A percentile compares a stretch with the other conserved stretches of the same genome.
These are phyloP conservation scores for Penicillium sp. DNA, from an alignment of 2,329 filamentous ascomycete species.

Conservation along the genomic window DNA sequence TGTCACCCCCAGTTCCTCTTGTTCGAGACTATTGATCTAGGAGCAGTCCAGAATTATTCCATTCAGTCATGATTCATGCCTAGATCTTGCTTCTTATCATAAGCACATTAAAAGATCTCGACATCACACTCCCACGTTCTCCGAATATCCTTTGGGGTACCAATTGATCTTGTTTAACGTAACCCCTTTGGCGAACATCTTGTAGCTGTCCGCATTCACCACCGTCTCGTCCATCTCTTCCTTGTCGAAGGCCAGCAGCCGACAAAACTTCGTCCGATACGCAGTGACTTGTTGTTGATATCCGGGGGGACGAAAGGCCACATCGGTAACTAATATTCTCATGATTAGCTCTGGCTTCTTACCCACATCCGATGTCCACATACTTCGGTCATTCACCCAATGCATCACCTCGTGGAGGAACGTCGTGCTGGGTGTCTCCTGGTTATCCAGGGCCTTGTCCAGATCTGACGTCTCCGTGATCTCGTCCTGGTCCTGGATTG, in stretches of 20 bases:
- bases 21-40: too few relatives aligned
- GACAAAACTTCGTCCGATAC: neutral
- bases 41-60: too few relatives aligned
- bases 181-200: neutral
- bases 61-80: too few relatives aligned
- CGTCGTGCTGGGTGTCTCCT: neutral
- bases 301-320: neutral
- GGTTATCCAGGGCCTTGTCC: neutral
- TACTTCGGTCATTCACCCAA: too few relatives aligned
- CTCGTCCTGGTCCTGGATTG: neutral
- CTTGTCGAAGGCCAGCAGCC: neutral
- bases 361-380: neutral
- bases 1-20: too few relatives aligned
- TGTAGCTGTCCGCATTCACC: neutral
- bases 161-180: neutral
- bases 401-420: neutral
- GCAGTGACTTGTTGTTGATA: neutral
- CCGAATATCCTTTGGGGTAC: neutral
- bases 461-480: neutral
- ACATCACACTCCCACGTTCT: too few relatives aligned
- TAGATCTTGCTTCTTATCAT: too few relatives aligned
- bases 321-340: neutral
- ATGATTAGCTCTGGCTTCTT: neutral
- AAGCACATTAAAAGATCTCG: too few relatives aligned
- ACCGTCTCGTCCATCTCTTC: neutral